phyloP scores from a whole-genome alignment of 306 rosid species.

The Canavalia gladiata region DNA sequence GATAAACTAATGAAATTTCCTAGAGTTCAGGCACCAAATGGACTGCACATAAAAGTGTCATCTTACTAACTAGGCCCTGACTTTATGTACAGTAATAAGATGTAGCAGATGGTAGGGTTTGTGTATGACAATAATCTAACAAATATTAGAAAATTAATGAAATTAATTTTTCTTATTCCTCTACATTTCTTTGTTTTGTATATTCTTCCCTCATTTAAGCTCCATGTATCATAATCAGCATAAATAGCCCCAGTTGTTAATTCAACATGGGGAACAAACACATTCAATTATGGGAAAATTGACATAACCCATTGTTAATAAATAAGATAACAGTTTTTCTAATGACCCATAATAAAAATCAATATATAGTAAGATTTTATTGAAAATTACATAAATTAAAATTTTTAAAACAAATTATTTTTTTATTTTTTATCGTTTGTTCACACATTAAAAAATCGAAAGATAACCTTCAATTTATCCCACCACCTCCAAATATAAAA shows the following conservation, averaged over 20 bases:
- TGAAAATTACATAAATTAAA: too few species aligned
- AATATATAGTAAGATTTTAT: too few species aligned
- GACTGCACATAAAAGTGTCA: conserved; percentile 85
- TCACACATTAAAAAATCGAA: too few species aligned
- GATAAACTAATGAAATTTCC: conserved; percentile 92
- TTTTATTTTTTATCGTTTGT: too few species aligned
- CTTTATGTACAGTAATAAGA: conserved; percentile 59
- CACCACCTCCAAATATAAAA: background rate
- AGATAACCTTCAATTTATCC: background rate
- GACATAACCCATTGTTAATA: background rate
- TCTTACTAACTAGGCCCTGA: conserved; percentile 58
- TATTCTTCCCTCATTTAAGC: background rate
- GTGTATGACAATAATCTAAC: conserved; percentile 63
- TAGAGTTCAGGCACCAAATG: conserved; percentile 96
- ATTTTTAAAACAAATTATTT: too few species aligned
- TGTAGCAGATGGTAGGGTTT: conserved; percentile 45
- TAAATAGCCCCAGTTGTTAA: background rate
- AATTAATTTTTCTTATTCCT: conserved; percentile 26
- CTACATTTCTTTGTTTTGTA: background rate
- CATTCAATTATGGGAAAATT: too few species aligned
- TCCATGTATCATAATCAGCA: background rate
- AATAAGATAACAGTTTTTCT: background rate
- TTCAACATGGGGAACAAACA: too few species aligned
- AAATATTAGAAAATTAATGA: conserved; percentile 49
- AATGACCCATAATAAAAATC: too few species aligned